Evolutionary conservation across 805 yeast genomes (phyloP).

Genomic region (Hermanozyma aechmeae): DNA sequence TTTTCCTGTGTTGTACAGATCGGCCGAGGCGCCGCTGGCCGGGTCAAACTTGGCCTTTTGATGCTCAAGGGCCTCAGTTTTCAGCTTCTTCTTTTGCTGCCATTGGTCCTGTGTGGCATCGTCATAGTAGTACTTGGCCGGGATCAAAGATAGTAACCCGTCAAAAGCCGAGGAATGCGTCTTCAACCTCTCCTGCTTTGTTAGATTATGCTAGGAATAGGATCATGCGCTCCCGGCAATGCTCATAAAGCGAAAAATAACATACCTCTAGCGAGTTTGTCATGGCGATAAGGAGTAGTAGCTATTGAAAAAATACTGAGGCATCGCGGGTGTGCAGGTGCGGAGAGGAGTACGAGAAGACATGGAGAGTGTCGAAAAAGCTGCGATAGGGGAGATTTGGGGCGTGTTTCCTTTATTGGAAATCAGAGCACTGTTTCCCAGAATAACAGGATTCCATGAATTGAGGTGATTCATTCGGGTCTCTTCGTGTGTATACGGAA

Average conservation of each 20-base stretch:
- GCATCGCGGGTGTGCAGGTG: conserved; percentile 13
- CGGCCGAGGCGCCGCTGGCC: conserved; percentile 31
- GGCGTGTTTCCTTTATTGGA: no score
- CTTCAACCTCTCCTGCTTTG: conserved; percentile 58
- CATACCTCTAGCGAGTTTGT: conserved; percentile 55
- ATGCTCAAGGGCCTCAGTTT: conserved; percentile 50
- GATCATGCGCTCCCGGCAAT: not conserved
- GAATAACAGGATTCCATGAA: no score
- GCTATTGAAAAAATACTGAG: conserved; percentile 4
- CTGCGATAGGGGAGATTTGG: no score
- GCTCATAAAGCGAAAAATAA: conserved; percentile 4
- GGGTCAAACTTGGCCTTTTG: conserved; percentile 76
- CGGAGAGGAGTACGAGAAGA: no score
- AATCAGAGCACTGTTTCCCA: no score
- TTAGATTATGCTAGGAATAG: conserved; percentile 13
- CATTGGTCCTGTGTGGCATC: conserved; percentile 86
- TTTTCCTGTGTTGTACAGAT: conserved; percentile 30
- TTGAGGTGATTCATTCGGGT: no score
- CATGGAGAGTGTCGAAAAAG: no score
- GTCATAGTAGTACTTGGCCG: conserved; percentile 90
- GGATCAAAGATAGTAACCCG: conserved; percentile 82
- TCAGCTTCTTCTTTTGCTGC: conserved; percentile 73
- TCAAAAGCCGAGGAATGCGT: conserved; percentile 77
- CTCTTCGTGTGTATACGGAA: no score
- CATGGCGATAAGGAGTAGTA: conserved; percentile 19